phyloP scores from a whole-genome alignment of 495 filamentous ascomycete genomes.

The Hypomontagnella submonticulosa region DNA sequence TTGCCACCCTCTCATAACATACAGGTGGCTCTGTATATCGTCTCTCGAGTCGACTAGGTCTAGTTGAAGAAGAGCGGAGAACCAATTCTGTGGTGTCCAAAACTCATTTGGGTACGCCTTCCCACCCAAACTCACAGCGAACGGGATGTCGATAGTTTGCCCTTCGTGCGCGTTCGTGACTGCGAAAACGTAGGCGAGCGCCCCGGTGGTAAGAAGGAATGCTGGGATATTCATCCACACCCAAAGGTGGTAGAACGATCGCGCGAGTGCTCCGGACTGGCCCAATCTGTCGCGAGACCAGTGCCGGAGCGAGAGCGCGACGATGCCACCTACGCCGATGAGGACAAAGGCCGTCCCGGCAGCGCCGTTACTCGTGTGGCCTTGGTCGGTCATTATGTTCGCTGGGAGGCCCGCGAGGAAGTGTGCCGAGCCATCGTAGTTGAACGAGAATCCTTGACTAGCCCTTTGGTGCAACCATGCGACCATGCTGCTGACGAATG shows the following conservation, averaged over 20 bases:
- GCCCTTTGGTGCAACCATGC: slow-evolving; percentile 57
- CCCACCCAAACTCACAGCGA: slow-evolving; percentile 50
- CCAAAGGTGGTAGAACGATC: slow-evolving; percentile 54
- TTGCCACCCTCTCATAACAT: slow-evolving; percentile 62
- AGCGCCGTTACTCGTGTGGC: slow-evolving; percentile 62
- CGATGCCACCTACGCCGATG: slow-evolving; percentile 57
- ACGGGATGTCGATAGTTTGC: slow-evolving; percentile 53
- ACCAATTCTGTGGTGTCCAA: slow-evolving; percentile 70
- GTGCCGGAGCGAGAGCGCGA: slow-evolving; percentile 52
- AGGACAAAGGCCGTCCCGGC: slow-evolving; percentile 62
- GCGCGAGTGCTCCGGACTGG: slow-evolving; percentile 10
- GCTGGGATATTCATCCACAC: slow-evolving; percentile 55
- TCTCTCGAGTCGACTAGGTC: slow-evolving; percentile 50
- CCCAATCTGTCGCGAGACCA: slow-evolving; percentile 45
- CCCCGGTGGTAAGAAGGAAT: slow-evolving; percentile 57
- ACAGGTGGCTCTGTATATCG: slow-evolving; percentile 55
- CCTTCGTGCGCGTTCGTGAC: slow-evolving; percentile 54
- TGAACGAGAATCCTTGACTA: slow-evolving; percentile 51
- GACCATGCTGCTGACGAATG: slow-evolving; percentile 61
- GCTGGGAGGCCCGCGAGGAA: slow-evolving; percentile 55
- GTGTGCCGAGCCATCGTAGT: slow-evolving; percentile 45
- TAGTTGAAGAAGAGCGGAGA: slow-evolving; percentile 59
- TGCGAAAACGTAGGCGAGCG: slow-evolving; percentile 59
- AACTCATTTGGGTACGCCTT: slow-evolving; percentile 54
- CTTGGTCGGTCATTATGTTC: slow-evolving; percentile 57